phyloP scores from a whole-genome alignment of 1,284 basidiomycete genomes.

The Ceratobasidium theobromae region DNA sequence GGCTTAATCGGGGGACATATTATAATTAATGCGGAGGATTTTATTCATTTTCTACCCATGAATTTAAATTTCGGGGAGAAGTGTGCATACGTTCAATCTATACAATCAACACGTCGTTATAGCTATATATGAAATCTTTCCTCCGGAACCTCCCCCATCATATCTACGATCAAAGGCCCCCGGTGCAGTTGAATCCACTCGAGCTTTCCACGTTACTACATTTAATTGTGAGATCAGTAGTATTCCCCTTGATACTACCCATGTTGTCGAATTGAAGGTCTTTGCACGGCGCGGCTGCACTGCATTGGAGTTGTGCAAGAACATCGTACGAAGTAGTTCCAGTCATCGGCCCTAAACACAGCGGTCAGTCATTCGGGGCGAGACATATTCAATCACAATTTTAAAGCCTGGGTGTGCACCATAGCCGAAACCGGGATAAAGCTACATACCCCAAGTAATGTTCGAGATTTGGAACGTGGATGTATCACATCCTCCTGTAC shows the following conservation, averaged over 20 bases:
- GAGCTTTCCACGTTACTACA: slow-evolving; percentile 41
- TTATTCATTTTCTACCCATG: too few relatives aligned
- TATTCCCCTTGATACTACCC: slow-evolving; percentile 37
- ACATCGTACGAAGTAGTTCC: slow-evolving; percentile 39
- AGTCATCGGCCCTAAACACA: slow-evolving; percentile 36
- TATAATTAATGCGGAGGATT: too few relatives aligned
- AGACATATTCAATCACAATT: too few relatives aligned
- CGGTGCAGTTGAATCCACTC: slow-evolving; percentile 41
- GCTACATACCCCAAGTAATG: slow-evolving; percentile 42
- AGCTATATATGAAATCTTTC: too few relatives aligned
- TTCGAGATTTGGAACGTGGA: slow-evolving; percentile 45
- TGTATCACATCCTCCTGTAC: slow-evolving; percentile 44
- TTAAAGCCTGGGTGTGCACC: background rate
- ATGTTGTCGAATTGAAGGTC: slow-evolving; percentile 40
- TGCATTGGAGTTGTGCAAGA: slow-evolving; percentile 43
- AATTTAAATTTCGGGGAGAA: too few relatives aligned
- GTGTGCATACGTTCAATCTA: too few relatives aligned
- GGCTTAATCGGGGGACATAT: too few relatives aligned
- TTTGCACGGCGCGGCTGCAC: slow-evolving; percentile 42
- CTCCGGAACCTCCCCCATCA: too few relatives aligned
- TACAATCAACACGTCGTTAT: too few relatives aligned
- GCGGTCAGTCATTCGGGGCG: too few relatives aligned
- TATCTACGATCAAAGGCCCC: slow-evolving; percentile 11
- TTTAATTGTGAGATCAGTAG: slow-evolving; percentile 36
- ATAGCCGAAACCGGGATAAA: too few relatives aligned